Evolutionary conservation across 2,329 filamentous ascomycete genomes (phyloP).

Genomic region (Dryadomyces quercivorus): DNA sequence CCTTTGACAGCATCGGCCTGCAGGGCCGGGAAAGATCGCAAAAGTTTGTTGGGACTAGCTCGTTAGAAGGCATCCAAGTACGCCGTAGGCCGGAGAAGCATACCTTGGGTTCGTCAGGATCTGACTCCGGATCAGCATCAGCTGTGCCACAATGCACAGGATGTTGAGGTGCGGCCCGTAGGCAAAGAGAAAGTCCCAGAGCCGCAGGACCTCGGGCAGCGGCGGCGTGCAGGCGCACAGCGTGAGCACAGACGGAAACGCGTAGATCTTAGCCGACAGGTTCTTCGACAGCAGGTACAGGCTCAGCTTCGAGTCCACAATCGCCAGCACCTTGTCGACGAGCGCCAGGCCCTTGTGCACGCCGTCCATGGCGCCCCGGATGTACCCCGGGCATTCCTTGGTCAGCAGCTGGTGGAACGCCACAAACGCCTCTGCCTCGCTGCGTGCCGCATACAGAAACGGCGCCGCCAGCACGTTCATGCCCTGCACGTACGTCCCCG

Average conservation of each 20-base stretch:
- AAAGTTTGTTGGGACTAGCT: conserved; percentile 73
- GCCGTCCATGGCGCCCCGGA: conserved; percentile 91
- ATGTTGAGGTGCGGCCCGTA: conserved; percentile 94
- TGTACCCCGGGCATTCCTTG: conserved; percentile 81
- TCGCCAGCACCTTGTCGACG: conserved; percentile 82
- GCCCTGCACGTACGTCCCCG: conserved; percentile 89
- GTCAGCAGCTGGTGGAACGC: conserved; percentile 84
- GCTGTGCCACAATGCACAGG: conserved; percentile 88
- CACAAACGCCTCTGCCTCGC: conserved; percentile 88
- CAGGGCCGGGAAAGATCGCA: conserved; percentile 76
- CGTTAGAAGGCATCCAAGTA: too few relatives aligned
- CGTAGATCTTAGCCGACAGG: conserved; percentile 87
- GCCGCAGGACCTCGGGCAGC: conserved; percentile 76
- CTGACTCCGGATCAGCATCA: conserved; percentile 76
- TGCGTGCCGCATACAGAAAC: conserved; percentile 87
- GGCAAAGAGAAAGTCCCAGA: conserved; percentile 97
- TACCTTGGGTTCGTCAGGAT: conserved; percentile 78
- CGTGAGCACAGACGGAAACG: conserved; percentile 88
- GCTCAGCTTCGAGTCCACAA: conserved; percentile 82
- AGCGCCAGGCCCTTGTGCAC: conserved; percentile 85
- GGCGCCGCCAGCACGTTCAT: conserved; percentile 98
- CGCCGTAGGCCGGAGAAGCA: too few relatives aligned
- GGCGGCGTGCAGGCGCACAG: conserved; percentile 93
- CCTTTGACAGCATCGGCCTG: conserved; percentile 76
- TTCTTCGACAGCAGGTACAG: conserved; percentile 75